Conservation (phyloP, 2,329 filamentous ascomycete genomes). For the Nemania sp. region DNA sequence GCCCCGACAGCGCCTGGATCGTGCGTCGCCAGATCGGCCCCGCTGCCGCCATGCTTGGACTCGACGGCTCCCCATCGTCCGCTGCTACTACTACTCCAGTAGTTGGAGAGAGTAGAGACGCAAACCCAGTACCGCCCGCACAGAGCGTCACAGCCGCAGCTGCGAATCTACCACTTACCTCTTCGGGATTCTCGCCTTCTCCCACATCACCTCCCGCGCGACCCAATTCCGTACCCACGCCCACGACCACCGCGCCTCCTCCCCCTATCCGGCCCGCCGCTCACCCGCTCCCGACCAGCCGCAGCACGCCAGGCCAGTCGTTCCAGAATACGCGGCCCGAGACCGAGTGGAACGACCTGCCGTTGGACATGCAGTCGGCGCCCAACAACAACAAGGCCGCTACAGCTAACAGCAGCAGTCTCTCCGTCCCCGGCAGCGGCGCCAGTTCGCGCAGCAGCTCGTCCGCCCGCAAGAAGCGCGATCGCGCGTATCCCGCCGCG, state of each 20-base stretch:
- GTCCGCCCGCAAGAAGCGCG: conserved; percentile 57
- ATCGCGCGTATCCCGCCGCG: conserved; percentile 64
- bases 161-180: conserved; percentile 33
- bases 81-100: not conserved
- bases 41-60: conserved; percentile 25
- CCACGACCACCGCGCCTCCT: conserved; percentile 8
- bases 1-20: conserved; percentile 64
- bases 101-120: not conserved
- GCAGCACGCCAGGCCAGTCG: conserved; percentile 42
- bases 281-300: conserved; percentile 36
- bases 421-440: conserved; percentile 43
- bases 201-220: not conserved
- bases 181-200: conserved; percentile 11
- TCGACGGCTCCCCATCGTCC: conserved; percentile 19
- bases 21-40: conserved; percentile 50
- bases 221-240: conserved; percentile 8
- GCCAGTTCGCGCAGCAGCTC: conserved; percentile 62
- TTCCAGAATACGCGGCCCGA: conserved; percentile 63
- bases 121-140: no score
- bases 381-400: conserved; percentile 20
- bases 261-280: conserved; percentile 14
- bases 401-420: conserved; percentile 41
- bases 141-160: conserved; percentile 38
- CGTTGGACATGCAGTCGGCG: conserved; percentile 55
- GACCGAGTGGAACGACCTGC: conserved; percentile 68